Evolutionary conservation across 495 filamentous ascomycete species (phyloP), one percentile per base, ranked within the genome.

Genomic region (Stereocaulon alpinum): DNA sequence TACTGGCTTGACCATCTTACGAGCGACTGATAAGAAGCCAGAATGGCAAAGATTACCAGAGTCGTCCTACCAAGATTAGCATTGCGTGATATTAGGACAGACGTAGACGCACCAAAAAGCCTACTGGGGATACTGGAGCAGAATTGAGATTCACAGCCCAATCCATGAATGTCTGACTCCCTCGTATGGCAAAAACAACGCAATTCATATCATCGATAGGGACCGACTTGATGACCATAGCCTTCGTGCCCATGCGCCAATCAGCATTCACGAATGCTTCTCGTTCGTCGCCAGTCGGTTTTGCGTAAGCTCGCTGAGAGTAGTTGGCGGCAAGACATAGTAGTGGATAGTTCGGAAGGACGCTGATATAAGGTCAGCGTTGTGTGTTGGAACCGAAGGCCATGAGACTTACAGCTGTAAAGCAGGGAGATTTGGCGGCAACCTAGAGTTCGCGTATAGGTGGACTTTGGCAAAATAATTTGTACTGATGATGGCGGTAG

Each of bases 71-170:
- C 15, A 10, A n/a, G 40, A 6, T 41, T 20, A 53, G 30, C 63
- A 14, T 34, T 44, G 42, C 2, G 30, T 10, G 11, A 17, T 24
- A 11, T n/a, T 20, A 14, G 42, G 2, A 40, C 42, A 14, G 4
- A 4, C 4, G n/a, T 40, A 22, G 27, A 12, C 3, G 64, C 68
- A 82, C 79, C 9, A 94, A 67, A 63, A 92, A 91, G 0, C 80
- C 82, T 0, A 58, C 56, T 0, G 88, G 86, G 1, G 79, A 71
- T 0, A 76, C 74, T 3, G 88, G 88, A 9, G 76, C 78, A 0
- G 81, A 78, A 22, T 84, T 80, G 6, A 89, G 75, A 66, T 94
- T 94, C 9, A 91, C 86, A 3, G 84, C 77, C 88, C 88, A 93
- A 70, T 93, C 88, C 74, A 87, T 83, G 65, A 90, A 87, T 1